Percentiles rank a stretch among this genome's conserved stretches.
Evolutionary conservation across 164 flowering plant species (phyloP).

Genomic region (Vitis labrusca): DNA sequence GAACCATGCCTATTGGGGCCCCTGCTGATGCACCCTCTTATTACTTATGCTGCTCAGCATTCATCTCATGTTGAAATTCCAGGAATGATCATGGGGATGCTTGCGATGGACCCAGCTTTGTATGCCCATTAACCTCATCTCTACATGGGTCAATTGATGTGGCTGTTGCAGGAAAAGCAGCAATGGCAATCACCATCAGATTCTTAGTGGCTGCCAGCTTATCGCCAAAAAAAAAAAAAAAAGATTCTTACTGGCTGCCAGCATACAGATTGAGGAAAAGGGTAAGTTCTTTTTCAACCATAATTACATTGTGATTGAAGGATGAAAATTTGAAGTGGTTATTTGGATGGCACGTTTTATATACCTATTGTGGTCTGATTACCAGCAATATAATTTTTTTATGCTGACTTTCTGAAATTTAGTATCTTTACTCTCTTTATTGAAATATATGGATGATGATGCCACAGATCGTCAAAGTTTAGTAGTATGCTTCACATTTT

Average conservation of each 20-base stretch:
- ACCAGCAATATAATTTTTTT: too few species aligned
- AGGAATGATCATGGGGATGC: slow-evolving; percentile 44
- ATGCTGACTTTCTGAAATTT: too few species aligned
- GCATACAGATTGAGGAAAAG: slow-evolving; percentile 5
- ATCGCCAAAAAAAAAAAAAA: too few species aligned
- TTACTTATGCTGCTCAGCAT: slow-evolving; percentile 34
- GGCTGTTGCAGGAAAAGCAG: slow-evolving; percentile 35
- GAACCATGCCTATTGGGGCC: slow-evolving; percentile 33
- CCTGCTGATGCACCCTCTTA: slow-evolving; percentile 39
- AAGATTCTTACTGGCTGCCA: not conserved
- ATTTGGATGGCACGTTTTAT: not conserved
- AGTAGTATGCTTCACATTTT: too few species aligned
- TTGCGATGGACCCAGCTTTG: slow-evolving; percentile 36
- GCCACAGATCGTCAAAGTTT: too few species aligned
- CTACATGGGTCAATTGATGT: slow-evolving; percentile 43
- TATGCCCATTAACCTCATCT: slow-evolving; percentile 38
- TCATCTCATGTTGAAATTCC: slow-evolving; percentile 36
- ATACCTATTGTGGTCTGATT: too few species aligned
- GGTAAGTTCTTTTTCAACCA: not conserved
- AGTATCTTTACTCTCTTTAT: too few species aligned
- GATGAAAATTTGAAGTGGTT: too few species aligned
- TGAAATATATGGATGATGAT: too few species aligned
- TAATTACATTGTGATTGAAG: not conserved
- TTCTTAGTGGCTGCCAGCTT: slow-evolving; percentile 9
- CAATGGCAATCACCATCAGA: slow-evolving; percentile 44